phyloP scores from a whole-genome alignment of 306 rosid genomes.

The Sesbania bispinosa region DNA sequence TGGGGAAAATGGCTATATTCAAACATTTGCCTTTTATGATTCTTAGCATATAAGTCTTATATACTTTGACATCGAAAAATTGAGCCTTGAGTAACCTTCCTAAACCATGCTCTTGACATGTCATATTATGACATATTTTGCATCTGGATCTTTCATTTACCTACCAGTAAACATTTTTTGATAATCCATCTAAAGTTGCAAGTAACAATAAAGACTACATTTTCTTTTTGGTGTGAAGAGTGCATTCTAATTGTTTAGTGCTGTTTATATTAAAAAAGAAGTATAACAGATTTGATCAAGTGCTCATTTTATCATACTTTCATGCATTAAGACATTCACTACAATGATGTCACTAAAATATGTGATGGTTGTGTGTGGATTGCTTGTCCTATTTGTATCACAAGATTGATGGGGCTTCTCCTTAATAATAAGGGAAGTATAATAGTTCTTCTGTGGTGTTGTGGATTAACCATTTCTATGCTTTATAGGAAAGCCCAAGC shows the following conservation, averaged over 20 bases:
- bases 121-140: not conserved
- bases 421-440: not conserved
- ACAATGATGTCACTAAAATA: not conserved
- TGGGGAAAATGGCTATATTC: not conserved
- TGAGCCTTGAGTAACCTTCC: not conserved
- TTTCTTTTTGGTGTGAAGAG: not conserved
- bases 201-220: not conserved
- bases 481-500: not conserved
- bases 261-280: not conserved
- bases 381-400: not conserved
- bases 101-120: not conserved
- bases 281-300: not conserved
- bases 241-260: not conserved
- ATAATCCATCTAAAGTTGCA: not conserved
- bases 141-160: not conserved
- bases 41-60: not conserved
- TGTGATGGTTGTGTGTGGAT: not conserved
- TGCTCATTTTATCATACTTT: not conserved
- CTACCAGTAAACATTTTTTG: not conserved
- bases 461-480: not conserved
- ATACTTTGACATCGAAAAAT: constrained; percentile 2
- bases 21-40: not conserved
- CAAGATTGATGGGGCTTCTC: constrained; percentile 1
- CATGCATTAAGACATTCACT: not conserved
- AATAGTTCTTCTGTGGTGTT: not conserved